phyloP scores from a whole-genome alignment of 257 asterid species.

The Rauvolfia tetraphylla region DNA sequence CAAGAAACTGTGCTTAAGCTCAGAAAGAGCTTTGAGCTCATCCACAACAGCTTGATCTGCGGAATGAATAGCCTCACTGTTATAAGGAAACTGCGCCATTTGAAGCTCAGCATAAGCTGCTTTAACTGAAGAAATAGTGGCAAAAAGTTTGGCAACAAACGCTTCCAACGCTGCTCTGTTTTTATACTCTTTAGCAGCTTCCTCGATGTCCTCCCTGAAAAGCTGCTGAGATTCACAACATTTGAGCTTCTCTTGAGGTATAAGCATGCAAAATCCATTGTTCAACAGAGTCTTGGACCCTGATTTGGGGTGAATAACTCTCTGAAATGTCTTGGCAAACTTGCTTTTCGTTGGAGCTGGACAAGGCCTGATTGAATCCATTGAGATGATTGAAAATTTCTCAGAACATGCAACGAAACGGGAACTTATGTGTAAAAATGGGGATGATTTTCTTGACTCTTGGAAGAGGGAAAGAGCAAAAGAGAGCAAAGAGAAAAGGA shows the following conservation, averaged over 20 bases:
- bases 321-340: conserved; percentile 56
- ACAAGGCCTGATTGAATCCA: conserved; percentile 58
- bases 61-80: conserved; percentile 55
- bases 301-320: conserved; percentile 46
- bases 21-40: conserved; percentile 71
- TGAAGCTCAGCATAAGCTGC: conserved; percentile 98
- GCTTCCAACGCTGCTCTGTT: conserved; percentile 80
- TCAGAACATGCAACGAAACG: conserved; percentile 12
- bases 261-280: conserved; percentile 60
- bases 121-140: conserved; percentile 71
- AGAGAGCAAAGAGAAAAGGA: neutral
- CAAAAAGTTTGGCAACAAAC: conserved; percentile 85
- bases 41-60: conserved; percentile 91
- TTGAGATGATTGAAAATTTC: conserved; percentile 13
- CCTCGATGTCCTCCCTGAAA: conserved; percentile 47
- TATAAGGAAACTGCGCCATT: conserved; percentile 94
- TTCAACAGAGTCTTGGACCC: conserved; percentile 36
- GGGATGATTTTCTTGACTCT: neutral
- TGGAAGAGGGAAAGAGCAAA: neutral
- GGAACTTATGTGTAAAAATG: neutral
- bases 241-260: conserved; percentile 78
- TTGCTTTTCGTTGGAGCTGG: conserved; percentile 48
- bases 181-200: conserved; percentile 43
- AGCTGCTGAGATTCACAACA: conserved; percentile 75
- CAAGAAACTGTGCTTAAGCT: conserved; percentile 59